Conservation (phyloP, 306 rosid species). For the Trichosanthes truncata region DNA sequence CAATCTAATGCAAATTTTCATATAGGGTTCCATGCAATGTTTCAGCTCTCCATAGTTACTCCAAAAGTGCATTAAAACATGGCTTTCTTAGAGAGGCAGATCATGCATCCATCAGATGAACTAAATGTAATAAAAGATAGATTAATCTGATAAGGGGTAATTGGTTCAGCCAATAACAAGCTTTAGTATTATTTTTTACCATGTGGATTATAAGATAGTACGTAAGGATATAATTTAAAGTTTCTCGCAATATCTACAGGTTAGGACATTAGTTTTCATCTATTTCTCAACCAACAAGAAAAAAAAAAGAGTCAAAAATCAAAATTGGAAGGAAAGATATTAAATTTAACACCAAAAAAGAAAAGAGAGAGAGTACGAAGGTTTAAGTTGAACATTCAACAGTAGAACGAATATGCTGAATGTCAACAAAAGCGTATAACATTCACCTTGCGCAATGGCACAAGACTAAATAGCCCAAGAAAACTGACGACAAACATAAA, state of each 20-base stretch:
- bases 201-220: background rate
- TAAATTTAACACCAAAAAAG: background rate
- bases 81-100: background rate
- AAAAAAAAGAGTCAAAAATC: background rate
- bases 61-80: background rate
- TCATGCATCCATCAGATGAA: background rate
- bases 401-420: background rate
- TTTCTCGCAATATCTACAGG: background rate
- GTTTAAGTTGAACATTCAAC: background rate
- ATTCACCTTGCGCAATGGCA: slow-evolving; percentile 87
- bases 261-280: background rate
- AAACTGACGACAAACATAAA: slow-evolving; percentile 78
- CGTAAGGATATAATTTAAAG: background rate
- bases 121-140: background rate
- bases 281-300: background rate
- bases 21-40: background rate
- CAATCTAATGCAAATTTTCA: background rate
- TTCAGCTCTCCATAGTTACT: background rate
- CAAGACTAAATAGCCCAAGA: slow-evolving; percentile 86
- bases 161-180: background rate
- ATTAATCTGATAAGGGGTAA: background rate
- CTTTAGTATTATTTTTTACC: background rate
- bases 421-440: background rate
- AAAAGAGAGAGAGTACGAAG: background rate
- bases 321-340: background rate